A percentile compares a stretch with the other conserved stretches of the same genome.
Conservation (phyloP, 148 eudicot genomes). For the Chenopodium quinoa region DNA sequence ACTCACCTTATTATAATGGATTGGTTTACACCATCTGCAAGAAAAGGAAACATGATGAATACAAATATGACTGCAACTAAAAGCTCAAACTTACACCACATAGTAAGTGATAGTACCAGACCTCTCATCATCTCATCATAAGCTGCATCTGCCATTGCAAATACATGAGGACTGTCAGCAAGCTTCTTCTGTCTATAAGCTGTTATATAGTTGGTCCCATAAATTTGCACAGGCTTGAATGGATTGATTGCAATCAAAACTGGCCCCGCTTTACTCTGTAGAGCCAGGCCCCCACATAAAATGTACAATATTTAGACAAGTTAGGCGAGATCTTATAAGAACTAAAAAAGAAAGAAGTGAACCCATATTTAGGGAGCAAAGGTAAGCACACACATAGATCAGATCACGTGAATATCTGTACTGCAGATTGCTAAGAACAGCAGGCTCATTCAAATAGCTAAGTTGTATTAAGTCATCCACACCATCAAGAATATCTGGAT, state of each 20-base stretch:
- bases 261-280: conserved; percentile 89
- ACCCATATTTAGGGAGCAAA: not conserved
- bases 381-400: conserved; percentile 53
- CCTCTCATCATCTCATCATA: conserved; percentile 87
- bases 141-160: conserved; percentile 67
- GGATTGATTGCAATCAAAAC: conserved; percentile 92
- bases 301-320: not conserved
- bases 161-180: conserved; percentile 85
- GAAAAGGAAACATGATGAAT: conserved; percentile 18
- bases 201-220: conserved; percentile 54
- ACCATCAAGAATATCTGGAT: conserved; percentile 84
- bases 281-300: conserved; percentile 10
- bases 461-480: conserved; percentile 92
- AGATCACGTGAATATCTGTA: conserved; percentile 68
- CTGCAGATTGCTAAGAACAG: conserved; percentile 82
- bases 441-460: conserved; percentile 93
- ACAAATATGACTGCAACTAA: not conserved
- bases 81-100: conserved; percentile 16
- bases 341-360: conserved; percentile 15
- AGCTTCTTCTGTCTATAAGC: conserved; percentile 72
- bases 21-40: conserved; percentile 82
- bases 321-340: conserved; percentile 9
- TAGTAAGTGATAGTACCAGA: conserved; percentile 22
- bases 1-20: conserved; percentile 86
- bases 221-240: conserved; percentile 64